Percentiles rank a stretch among this genome's conserved stretches.
Conservation (phyloP, 805 yeast species). For the Maudiozyma saulgeensis region DNA sequence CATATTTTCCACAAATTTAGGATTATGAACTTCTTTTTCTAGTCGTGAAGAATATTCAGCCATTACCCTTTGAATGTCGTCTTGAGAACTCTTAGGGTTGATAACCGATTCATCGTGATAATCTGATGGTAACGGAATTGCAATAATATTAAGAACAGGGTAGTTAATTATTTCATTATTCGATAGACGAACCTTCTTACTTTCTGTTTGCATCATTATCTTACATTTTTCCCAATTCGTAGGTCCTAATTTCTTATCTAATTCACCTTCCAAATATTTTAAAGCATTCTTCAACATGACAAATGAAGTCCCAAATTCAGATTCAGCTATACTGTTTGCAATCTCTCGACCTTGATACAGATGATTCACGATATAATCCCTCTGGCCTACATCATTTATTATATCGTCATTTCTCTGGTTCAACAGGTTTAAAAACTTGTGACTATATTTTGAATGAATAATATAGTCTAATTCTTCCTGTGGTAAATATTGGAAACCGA, state of each 20-base stretch:
- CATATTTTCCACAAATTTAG: constrained; percentile 6
- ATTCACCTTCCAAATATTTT: constrained; percentile 26
- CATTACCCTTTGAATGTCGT: constrained; percentile 3
- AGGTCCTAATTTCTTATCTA: constrained; percentile 8
- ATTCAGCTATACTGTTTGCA: constrained; percentile 43
- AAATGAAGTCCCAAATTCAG: constrained; percentile 56
- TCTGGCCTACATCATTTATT: constrained; percentile 15
- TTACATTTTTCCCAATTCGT: constrained; percentile 17
- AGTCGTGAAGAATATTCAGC: constrained; percentile 5
- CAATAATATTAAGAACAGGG: constrained; percentile 28
- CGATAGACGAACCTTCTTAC: neutral
- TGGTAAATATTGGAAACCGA: constrained; percentile 87
- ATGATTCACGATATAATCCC: constrained; percentile 15
- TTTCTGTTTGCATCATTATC: constrained; percentile 16
- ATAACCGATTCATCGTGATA: constrained; percentile 14
- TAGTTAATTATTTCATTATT: constrained; percentile 7
- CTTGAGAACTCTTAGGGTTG: neutral
- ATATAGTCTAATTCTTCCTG: constrained; percentile 59
- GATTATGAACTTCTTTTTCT: neutral
- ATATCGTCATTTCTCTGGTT: constrained; percentile 9
- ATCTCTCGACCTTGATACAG: constrained; percentile 17
- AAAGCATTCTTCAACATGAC: constrained; percentile 41
- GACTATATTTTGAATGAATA: constrained; percentile 39
- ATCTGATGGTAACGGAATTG: constrained; percentile 24
- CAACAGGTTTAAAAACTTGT: constrained; percentile 8